Evolutionary conservation across 1,139 yeast genomes (phyloP), one percentile per base, ranked within the genome.

Genomic region (Torulaspora globosa): DNA sequence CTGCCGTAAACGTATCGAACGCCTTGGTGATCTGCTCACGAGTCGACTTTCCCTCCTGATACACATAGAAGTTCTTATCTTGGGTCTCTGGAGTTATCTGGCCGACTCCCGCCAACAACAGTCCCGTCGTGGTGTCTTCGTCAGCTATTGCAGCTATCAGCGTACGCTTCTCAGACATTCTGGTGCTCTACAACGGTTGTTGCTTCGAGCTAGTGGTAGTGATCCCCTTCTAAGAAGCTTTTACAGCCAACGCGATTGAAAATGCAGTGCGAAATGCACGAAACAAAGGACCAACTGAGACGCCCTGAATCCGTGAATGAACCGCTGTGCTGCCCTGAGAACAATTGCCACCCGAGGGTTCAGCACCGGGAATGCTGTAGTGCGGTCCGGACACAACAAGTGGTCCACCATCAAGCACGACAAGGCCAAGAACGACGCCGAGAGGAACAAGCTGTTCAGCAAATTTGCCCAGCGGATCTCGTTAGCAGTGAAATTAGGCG

Each of bases 391-490:
- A 0, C 98, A 92, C 66, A 84, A 87, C 35, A 92, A 90, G 67
- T 92, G 98, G 98, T 87, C 95, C 36, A 88, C 87, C 44, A 92
- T 92, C 55, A 83, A 89, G 61, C 97, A 89, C 60, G 95, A 87
- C 63, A 92, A 92, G 68, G 95, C 95, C 47, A 87, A 88, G 54
- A 88, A 89, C 61, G 98, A 92, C 67, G 87, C 90, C 12, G 80
- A 78, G 51, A 79, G 79, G 59, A 82, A 88, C 47, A 78, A 80
- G 49, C 73, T 80, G 42, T 82, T 90, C 8, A 84, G 84, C 55
- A 78, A 82, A 57, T 72, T 84, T 59, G 85, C 96, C 10, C 77
- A 79, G 44, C 76, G 80, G 59, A 86, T 92, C 48, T 79, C 83
- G 11, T 74, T 84, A 34, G 85, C 92, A 41, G 92, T 86, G 0